Evolutionary conservation across 768 basidiomycete species (phyloP).

Genomic region (Boletus coccyginus): DNA sequence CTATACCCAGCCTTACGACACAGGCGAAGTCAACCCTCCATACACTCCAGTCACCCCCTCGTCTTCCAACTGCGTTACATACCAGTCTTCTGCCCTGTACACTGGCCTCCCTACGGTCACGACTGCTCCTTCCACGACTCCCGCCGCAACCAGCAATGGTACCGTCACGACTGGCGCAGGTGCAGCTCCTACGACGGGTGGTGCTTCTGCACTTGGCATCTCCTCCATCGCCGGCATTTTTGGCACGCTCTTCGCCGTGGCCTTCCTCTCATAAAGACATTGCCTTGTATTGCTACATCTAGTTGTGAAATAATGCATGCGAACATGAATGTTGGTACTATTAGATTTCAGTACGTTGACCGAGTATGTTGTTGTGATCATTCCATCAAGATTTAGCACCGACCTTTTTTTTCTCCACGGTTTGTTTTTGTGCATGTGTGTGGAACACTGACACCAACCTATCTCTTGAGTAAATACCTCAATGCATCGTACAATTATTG

Average conservation of each 20-base stretch:
- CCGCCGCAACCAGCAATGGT: constrained; percentile 8
- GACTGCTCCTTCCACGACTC: neutral
- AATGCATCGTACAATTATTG: constrained; percentile 15
- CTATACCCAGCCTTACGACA: constrained; percentile 40
- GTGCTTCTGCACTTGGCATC: constrained; percentile 26
- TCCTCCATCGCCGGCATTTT: constrained; percentile 34
- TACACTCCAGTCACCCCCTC: constrained; percentile 40
- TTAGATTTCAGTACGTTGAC: neutral
- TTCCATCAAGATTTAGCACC: constrained; percentile 6
- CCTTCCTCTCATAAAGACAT: constrained; percentile 36
- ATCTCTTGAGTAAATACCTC: constrained; percentile 21
- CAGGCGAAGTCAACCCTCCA: constrained; percentile 33
- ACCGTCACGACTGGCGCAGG: constrained; percentile 15
- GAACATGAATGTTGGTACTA: neutral
- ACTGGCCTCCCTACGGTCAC: constrained; percentile 17
- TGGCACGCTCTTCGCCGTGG: constrained; percentile 36
- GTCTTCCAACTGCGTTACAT: constrained; percentile 45
- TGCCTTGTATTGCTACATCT: neutral
- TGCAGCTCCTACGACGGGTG: constrained; percentile 16
- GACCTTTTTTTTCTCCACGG: constrained; percentile 2
- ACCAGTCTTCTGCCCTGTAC: constrained; percentile 37
- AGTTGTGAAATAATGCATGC: neutral
- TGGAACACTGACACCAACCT: constrained; percentile 24
- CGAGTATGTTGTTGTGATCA: neutral
- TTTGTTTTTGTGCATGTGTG: constrained; percentile 15